Evolutionary conservation across 352 stramenopile species (phyloP), one percentile per base, ranked within the genome.

Genomic region (Phytophthora cryptogea): DNA sequence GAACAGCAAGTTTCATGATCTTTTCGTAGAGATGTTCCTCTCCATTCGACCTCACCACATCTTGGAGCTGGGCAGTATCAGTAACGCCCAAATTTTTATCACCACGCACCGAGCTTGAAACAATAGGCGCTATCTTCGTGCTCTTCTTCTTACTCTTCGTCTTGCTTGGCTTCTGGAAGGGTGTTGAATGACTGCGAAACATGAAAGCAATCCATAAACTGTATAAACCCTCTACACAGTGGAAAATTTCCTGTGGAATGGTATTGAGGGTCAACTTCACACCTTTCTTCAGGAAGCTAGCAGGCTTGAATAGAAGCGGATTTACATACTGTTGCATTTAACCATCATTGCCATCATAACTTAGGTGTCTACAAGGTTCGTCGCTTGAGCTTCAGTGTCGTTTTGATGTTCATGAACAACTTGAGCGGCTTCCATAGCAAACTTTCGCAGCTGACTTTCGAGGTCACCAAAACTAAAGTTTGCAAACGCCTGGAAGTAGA

Each of bases 361-460:
- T 66, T 66, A 60, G 17, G 39, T 8, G 36, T 16, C 11, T 52
- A 7, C 35, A 16, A 41, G n/a, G 41, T 7, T 35, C 36, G 11
- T 36, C 26, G 13, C n/a, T 28, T 13, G 28, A 8, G 14, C 44
- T 11, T 60, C 35, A 8, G 58, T 52, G 4, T 57, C 32, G 10
- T 68, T 56, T 43, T 52, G 20, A n/a, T 55, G 26, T 4, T 28
- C 30, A 43, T 48, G 51, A 36, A 65, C n/a, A 10, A 58, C 33
- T 46, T 58, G 52, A 40, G 54, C 54, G 11, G 54, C 65, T 58
- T 73, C 54, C 59, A 70, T 63, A 1, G 65, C 65, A 62, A 59
- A 73, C 11, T 27, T 45, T 0, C 65, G 60, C 23, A 73, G 23
- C 5, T 66, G 42, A 3, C 40, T 70, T 37, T 73, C 65, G n/a